Evolutionary conservation across 2,329 filamentous ascomycete genomes (phyloP), one percentile per base, ranked within the genome.

Genomic region (Colletotrichum tamarilloi): DNA sequence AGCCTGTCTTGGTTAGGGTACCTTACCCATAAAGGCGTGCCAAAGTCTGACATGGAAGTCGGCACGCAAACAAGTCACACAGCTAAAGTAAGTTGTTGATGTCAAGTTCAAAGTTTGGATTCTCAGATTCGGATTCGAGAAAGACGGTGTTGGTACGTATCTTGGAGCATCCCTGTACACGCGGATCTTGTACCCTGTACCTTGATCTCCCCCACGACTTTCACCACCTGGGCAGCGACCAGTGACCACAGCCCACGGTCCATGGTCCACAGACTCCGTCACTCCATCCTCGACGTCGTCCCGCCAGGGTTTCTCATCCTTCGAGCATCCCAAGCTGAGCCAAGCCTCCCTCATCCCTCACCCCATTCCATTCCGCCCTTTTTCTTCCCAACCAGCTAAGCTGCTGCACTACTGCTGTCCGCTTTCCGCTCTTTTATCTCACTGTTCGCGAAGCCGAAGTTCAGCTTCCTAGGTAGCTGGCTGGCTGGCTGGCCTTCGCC

Each of bases 221-320:
- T 9, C n/a, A 62, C 35, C 42, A 7, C 49, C 14, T 42, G 38
- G 38, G 38, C 38, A 42, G 38, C 19, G 14, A 16, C 14, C 38
- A 42, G 38, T 42, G 38, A 42, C 38, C 38, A 19, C 38, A 5
- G 38, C 5, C 38, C 38, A 16, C 38, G 38, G 38, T 35, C 32
- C 32, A 35, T 35, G 32, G 32, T 42, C 38, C 14, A 42, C 38
- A 42, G 38, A 42, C 38, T 42, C 35, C 12, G 35, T 42, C 35
- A 42, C 35, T 42, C 35, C 35, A 16, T 42, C 35, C 35, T 42
- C 38, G 35, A 24, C 42, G 49, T 68, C 58, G 26, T 16, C 38
- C 58, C 53, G 53, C 38, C 66, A 42, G 42, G 65, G 69, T 68
- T 68, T 32, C 59, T 63, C 69, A 72, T 72, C 69, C 69, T 68